These are phyloP conservation scores for Mycena haematopus DNA, from an alignment of 768 basidiomycete genomes.

Conservation along the genomic window DNA sequence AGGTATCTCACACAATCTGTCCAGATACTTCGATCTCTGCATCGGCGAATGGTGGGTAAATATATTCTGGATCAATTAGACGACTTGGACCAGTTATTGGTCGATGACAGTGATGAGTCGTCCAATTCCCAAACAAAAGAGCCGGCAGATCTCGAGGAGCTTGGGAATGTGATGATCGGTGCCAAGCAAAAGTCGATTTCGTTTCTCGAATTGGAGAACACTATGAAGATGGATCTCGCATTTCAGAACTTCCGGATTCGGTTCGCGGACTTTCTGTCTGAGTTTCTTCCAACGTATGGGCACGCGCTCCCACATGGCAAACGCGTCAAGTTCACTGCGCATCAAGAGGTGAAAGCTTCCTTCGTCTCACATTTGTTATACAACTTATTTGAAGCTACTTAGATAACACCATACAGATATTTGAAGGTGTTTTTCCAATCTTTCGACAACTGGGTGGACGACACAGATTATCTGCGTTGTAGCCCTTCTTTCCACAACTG, in stretches of 20 bases:
- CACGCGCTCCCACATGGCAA: background rate
- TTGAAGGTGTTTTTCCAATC: conserved; percentile 31
- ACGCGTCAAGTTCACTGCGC: background rate
- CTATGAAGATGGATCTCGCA: background rate
- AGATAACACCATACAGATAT: conserved; percentile 17
- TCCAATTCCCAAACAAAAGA: too few relatives aligned
- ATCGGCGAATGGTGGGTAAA: too few relatives aligned
- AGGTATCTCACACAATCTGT: too few relatives aligned
- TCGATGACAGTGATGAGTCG: too few relatives aligned
- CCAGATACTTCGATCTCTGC: too few relatives aligned
- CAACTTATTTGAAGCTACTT: background rate
- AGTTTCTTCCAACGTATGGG: background rate
- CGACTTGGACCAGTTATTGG: too few relatives aligned
- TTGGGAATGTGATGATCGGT: background rate
- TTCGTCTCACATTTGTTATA: background rate
- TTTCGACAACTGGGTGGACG: conserved; percentile 20
- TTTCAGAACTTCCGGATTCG: background rate
- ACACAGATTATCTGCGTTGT: conserved; percentile 29
- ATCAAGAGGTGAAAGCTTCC: background rate
- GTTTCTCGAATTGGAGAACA: background rate
- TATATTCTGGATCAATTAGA: too few relatives aligned
- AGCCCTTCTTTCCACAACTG: conserved; percentile 24
- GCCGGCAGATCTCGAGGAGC: too few relatives aligned
- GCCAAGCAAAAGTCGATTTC: background rate
- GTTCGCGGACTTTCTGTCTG: background rate